Evolutionary conservation across 352 stramenopile genomes (phyloP), one percentile per base, ranked within the genome.

Genomic region (Globisporangium cederbergense): DNA sequence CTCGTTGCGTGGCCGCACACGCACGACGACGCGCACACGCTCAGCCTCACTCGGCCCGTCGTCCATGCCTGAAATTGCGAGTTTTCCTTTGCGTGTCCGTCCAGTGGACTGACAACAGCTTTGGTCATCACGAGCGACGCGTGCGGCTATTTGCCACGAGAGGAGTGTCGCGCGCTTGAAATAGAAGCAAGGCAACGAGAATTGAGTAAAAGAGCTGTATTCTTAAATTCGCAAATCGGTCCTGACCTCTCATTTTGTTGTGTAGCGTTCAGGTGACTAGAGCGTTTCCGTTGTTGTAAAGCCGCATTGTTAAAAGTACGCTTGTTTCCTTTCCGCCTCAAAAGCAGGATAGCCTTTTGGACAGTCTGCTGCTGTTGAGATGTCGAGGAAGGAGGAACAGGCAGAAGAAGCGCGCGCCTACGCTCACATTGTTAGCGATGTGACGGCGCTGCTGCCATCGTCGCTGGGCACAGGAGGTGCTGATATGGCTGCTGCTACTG

Each of bases 1-100:
- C n/a, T 85, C 73, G 59, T 96, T 89, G 9, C 71, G 62, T 10
- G 88, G 89, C 1, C 89, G 86, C 32, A 96, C 86, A 47, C 89
- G 86, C 25, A 97, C 77, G 5, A 87, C 71, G 7, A 96, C 88
- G 40, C 89, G 84, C 8, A 93, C 79, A 16, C 82, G 74, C 66
- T 93, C 86, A 38, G 71, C 58, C 25, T 65, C 68, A 55, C 78
- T 76, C 43, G 70, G 60, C 18, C 45, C 30, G 10, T 81, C 74
- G 16, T 53, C 66, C 77, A 85, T 85, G 13, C 28, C 25, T 38
- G 8, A 34, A 18, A 16, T 22, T 30, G 11, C 2, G 13, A 45
- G 38, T 14, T 45, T 45, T 18, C 38, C 13, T 45, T 45, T 3
- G 16, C 3, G 38, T 45, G 13, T 10, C 9, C 16, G 34, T 40